phyloP scores from a whole-genome alignment of 192 early-diverging fungal species.

The Mortierella claussenii region DNA sequence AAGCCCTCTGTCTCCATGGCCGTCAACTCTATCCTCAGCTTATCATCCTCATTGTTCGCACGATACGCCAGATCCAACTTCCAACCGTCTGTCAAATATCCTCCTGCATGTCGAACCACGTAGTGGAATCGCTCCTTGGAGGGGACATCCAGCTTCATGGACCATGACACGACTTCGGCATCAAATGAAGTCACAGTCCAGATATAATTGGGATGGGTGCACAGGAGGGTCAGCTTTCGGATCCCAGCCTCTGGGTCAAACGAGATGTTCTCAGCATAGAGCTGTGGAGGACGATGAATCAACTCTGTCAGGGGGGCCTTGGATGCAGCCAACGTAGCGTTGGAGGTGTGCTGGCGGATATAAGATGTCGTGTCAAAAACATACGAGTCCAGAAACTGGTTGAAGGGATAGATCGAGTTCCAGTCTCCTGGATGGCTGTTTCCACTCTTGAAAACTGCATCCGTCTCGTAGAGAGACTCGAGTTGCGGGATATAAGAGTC shows the following conservation, averaged over 20 bases:
- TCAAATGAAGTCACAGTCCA: conserved; percentile 75
- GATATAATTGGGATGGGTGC: conserved; percentile 59
- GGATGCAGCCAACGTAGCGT: conserved; percentile 20
- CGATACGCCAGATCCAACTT: conserved; percentile 51
- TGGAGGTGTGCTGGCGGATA: conserved; percentile 54
- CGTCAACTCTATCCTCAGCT: conserved; percentile 59
- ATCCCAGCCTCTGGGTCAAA: conserved; percentile 59
- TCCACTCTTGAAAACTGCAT: conserved; percentile 32
- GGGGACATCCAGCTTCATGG: conserved; percentile 52
- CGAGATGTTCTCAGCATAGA: conserved; percentile 51
- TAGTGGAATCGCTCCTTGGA: conserved; percentile 54
- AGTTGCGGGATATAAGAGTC: conserved; percentile 54
- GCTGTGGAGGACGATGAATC: conserved; percentile 36
- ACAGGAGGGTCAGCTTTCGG: conserved; percentile 58
- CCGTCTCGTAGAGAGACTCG: conserved; percentile 51
- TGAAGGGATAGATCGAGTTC: conserved; percentile 74
- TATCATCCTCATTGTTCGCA: conserved; percentile 45
- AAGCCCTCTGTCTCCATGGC: conserved; percentile 63
- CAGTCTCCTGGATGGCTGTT: conserved; percentile 59
- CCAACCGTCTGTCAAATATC: conserved; percentile 59
- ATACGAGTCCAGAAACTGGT: conserved; percentile 65
- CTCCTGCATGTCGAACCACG: conserved; percentile 58
- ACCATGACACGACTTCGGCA: conserved; percentile 70
- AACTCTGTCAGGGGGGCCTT: conserved; percentile 25
- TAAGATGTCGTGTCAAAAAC: conserved; percentile 57